Evolutionary conservation across 2,329 filamentous ascomycete species (phyloP).

Genomic region (Fusarium sp.): DNA sequence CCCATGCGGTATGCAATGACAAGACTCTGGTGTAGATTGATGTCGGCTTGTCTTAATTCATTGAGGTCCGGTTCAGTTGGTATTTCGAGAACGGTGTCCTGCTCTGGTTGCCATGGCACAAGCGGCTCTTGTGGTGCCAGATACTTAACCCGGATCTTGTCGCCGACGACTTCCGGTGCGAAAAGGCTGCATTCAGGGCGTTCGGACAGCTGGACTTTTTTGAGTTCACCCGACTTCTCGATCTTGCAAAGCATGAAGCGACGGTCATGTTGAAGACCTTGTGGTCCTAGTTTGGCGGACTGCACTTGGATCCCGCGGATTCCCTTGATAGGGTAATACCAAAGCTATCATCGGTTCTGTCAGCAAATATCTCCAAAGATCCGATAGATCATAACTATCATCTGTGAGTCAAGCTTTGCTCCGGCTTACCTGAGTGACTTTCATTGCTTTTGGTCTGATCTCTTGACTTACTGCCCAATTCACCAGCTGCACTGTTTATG

Average conservation of each 20-base stretch:
- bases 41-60: conserved; percentile 60
- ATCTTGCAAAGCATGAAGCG: conserved; percentile 77
- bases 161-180: conserved; percentile 64
- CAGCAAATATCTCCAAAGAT: conserved; percentile 1
- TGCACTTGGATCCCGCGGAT: conserved; percentile 72
- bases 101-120: conserved; percentile 54
- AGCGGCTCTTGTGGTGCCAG: conserved; percentile 55
- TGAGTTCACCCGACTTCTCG: conserved; percentile 56
- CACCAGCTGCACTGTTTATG: conserved; percentile 17
- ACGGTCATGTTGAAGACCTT: conserved; percentile 75
- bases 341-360: conserved; percentile 59
- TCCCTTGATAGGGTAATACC: conserved; percentile 80
- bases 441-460: conserved; percentile 45
- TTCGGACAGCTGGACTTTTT: conserved; percentile 71
- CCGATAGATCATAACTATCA: background rate
- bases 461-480: conserved; percentile 9
- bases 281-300: conserved; percentile 67
- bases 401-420: background rate
- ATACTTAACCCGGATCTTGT: conserved; percentile 60
- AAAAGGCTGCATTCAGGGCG: conserved; percentile 75
- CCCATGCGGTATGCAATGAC: conserved; percentile 75
- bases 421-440: conserved; percentile 50
- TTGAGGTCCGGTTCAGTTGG: conserved; percentile 67
- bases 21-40: conserved; percentile 71
- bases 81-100: conserved; percentile 62